phyloP scores from a whole-genome alignment of 306 rosid species.

The Medicago arabica region DNA sequence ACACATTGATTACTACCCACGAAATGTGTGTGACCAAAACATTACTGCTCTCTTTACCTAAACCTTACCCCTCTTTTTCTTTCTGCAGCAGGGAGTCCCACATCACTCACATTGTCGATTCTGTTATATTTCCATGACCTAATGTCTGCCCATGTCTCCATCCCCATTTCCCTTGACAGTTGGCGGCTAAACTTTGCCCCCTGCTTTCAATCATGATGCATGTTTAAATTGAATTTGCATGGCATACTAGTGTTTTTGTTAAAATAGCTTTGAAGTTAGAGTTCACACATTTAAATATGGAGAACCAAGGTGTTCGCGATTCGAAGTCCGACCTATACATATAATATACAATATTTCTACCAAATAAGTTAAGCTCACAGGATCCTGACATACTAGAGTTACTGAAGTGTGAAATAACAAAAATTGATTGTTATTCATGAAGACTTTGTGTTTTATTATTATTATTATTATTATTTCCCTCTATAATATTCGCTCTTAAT shows the following conservation, averaged over 20 bases:
- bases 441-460: neutral
- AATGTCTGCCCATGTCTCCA: slow-evolving; percentile 52
- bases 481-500: neutral
- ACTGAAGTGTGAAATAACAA: neutral
- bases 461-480: too few relatives aligned
- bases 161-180: slow-evolving; percentile 46
- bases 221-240: slow-evolving; percentile 8
- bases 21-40: slow-evolving; percentile 68
- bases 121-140: slow-evolving; percentile 56
- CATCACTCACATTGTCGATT: slow-evolving; percentile 50
- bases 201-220: slow-evolving; percentile 1
- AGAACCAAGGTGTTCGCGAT: too few relatives aligned
- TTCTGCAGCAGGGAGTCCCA: slow-evolving; percentile 41
- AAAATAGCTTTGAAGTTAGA: too few relatives aligned
- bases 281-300: too few relatives aligned
- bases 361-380: too few relatives aligned
- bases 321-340: too few relatives aligned
- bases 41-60: slow-evolving; percentile 48
- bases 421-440: neutral
- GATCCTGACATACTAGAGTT: too few relatives aligned
- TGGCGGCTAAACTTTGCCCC: slow-evolving; percentile 34
- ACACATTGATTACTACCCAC: slow-evolving; percentile 73
- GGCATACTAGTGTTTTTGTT: neutral
- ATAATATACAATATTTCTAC: too few relatives aligned
- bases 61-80: slow-evolving; percentile 27